Evolutionary conservation across 2,329 filamentous ascomycete genomes (phyloP), one percentile per base, ranked within the genome.

Genomic region (Alternaria triticimaculans): DNA sequence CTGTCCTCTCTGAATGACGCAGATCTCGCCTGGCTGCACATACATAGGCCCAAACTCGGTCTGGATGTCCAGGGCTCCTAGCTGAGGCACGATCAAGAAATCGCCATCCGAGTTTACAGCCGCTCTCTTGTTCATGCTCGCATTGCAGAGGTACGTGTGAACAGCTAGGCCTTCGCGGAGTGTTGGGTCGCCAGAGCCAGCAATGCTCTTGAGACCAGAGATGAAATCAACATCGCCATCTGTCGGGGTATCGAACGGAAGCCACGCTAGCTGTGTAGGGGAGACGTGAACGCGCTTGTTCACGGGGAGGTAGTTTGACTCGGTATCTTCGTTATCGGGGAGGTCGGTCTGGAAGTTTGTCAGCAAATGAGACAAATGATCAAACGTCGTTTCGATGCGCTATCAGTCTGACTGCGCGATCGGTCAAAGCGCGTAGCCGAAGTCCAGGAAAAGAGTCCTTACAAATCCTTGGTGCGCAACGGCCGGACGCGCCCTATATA

Each of bases 1-100:
- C 70, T 94, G 84, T 26, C 92, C 91, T 44, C 92, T 85, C 2
- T 91, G 92, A 55, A 95, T 89, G 2, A 95, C 89, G 67, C 86
- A 88, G 49, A 95, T 93, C 79, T 95, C 92, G 78, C 91, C 90
- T 2, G 91, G 91, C 58, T 92, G 86, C n/a, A 94, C 88, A 46
- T 92, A 86, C 6, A 95, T 82, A 74, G 86, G 87, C 49, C 92
- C 92, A 51, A 94, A 84, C 79, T 95, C 92, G 1, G 92, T 95
- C 72, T 90, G 87, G 65, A 95, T 90, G 73, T 94, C 91, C 43
- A 95, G 81, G 14, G 86, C 85, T 3, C 92, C 92, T 66, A 92
- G 87, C 76, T 95, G 92, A 2, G 90, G 85, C 14, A 95, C 90
- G 65, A 95, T 89, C 60, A 94, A 80, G 71, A 93, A 87, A 76